Evolutionary conservation across 2,329 filamentous ascomycete genomes (phyloP).

Genomic region (Trichoderma lentiforme): DNA sequence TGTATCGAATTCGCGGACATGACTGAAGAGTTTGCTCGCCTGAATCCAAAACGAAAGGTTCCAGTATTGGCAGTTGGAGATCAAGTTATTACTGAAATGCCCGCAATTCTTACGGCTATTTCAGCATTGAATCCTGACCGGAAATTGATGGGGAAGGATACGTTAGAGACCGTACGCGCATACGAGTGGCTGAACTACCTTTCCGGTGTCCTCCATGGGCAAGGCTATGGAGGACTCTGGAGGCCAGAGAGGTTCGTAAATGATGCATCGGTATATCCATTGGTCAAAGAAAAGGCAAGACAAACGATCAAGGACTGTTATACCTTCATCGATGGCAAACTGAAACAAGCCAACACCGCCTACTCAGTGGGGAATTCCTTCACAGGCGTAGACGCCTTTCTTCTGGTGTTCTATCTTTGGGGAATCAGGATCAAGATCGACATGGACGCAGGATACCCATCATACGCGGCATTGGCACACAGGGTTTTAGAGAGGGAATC

Average conservation of each 20-base stretch:
- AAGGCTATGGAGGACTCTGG: not conserved
- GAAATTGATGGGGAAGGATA: not conserved
- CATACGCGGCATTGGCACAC: not conserved
- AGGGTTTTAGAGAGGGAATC: not conserved
- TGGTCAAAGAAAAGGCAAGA: not conserved
- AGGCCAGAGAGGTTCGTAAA: not conserved
- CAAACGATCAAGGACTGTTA: not conserved
- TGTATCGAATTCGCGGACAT: not conserved
- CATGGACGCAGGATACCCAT: not conserved
- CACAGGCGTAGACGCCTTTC: constrained; percentile 1
- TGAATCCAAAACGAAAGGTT: constrained; percentile 4
- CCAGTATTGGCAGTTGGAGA: not conserved
- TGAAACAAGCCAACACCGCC: not conserved
- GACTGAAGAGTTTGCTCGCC: not conserved
- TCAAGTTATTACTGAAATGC: constrained; percentile 8
- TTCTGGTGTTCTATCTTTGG: not conserved
- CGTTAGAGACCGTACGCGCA: not conserved
- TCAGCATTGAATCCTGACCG: not conserved
- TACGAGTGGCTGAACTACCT: constrained; percentile 11
- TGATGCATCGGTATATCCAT: not conserved
- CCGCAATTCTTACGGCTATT: not conserved
- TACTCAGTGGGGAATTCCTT: not conserved
- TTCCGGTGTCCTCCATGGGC: not conserved
- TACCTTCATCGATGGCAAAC: not conserved
- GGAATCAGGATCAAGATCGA: not conserved